Evolutionary conservation across 352 stramenopile species (phyloP), one percentile per base, ranked within the genome.

Genomic region (Phytophthora sp.): DNA sequence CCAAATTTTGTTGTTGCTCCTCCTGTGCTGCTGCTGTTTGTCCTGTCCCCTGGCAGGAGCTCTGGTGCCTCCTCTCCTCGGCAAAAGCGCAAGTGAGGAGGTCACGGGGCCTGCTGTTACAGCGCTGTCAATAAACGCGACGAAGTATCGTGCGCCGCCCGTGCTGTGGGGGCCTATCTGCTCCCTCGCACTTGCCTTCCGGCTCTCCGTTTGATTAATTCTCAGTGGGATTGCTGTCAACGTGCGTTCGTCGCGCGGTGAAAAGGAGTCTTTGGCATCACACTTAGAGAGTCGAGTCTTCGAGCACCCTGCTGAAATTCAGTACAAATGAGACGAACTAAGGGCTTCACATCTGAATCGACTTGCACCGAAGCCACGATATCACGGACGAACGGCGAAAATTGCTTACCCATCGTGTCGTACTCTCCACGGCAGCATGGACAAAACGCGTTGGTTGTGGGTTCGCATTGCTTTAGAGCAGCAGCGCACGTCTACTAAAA

Each of bases 21-120:
- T 18, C n/a, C 32, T 15, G 9, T 30, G 28, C 5, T 59, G 51
- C 34, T 68, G 50, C 26, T 21, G 32, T 50, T 51, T 57, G 63
- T 68, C 50, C 50, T 64, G 57, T 55, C 26, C 50, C 52, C 21
- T 48, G 28, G 63, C 52, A 51, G 45, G 58, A 21, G 26, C 38
- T 53, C 52, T 45, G 32, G 34, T 69, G 18, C 52, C 64, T 69
- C 51, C 54, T 35, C 50, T 64, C 21, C 52, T 53, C 18, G 64
- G 52, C 64, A 69, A 73, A 73, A 73, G 59, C 13, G 59, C 45
- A 66, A 73, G 62, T 73, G 64, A 50, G 30, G 38, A 42, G 59
- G 24, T 9, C 7, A 20, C 30, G 34, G n/a, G 20, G 4, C 52
- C 39, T 5, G 34, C 8, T 21, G 37, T 20, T 32, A 48, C 17